A percentile compares a stretch with the other conserved stretches of the same genome.
phyloP scores from a whole-genome alignment of 2,329 filamentous ascomycete species.

The Ophiostoma himal-ulmi region DNA sequence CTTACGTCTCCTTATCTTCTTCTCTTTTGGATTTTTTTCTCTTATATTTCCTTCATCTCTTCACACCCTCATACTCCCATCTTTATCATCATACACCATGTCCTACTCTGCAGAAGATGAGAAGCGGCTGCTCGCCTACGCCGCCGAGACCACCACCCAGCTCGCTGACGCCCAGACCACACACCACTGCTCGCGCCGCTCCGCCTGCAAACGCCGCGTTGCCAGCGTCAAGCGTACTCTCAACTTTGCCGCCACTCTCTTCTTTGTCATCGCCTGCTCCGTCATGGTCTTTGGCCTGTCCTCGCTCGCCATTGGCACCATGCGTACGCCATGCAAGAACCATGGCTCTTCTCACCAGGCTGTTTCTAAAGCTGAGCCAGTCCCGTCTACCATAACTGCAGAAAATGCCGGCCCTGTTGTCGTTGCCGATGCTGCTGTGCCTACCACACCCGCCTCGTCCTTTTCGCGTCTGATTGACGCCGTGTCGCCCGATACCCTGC shows the following conservation, averaged over 20 bases:
- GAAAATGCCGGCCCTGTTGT: not conserved
- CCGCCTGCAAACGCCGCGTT: conserved; percentile 16
- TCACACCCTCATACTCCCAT: not conserved
- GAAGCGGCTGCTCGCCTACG: conserved; percentile 23
- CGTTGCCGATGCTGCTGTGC: not conserved
- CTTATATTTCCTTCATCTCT: not conserved
- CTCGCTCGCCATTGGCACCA: conserved; percentile 13
- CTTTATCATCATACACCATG: conserved; percentile 14
- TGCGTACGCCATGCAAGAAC: not conserved
- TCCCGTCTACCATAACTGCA: not conserved
- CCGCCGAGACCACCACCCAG: conserved; percentile 14
- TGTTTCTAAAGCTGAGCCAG: not conserved
- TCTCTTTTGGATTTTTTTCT: not conserved
- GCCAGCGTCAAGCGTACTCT: conserved; percentile 11
- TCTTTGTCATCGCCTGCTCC: conserved; percentile 9
- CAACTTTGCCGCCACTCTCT: conserved; percentile 15
- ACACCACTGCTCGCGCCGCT: not conserved
- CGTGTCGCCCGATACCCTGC: conserved; percentile 39
- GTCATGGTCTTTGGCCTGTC: conserved; percentile 5
- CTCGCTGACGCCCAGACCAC: conserved; percentile 14
- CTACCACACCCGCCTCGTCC: conserved; percentile 12
- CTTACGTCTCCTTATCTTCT: not conserved
- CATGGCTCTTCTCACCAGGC: not conserved
- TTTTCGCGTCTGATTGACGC: conserved; percentile 27
- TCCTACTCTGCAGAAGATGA: conserved; percentile 22